Percentiles rank a stretch among this genome's conserved stretches.
These are phyloP conservation scores for Leucosporidium scottii DNA, from an alignment of 768 basidiomycete genomes.

Conservation along the genomic window DNA sequence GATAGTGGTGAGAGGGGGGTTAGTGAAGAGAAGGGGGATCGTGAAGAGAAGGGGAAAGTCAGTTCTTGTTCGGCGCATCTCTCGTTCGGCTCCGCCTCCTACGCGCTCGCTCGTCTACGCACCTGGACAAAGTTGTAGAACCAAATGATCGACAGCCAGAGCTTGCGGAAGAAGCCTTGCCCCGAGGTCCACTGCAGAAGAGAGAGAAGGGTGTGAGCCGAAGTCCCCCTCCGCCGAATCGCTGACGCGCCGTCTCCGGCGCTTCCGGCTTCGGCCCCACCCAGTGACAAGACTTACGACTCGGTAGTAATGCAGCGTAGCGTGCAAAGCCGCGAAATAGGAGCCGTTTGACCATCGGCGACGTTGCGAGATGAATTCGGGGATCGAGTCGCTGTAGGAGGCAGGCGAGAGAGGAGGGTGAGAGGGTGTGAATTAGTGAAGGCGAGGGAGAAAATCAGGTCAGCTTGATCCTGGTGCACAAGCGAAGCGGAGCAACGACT, in stretches of 20 bases:
- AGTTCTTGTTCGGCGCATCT: not conserved
- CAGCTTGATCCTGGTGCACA: too few species aligned
- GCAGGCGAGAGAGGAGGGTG: not conserved
- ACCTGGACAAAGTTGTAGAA: slow-evolving; percentile 20
- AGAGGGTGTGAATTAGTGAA: too few species aligned
- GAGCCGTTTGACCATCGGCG: slow-evolving; percentile 45
- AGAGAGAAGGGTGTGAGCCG: slow-evolving; percentile 39
- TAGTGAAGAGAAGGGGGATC: slow-evolving; percentile 21
- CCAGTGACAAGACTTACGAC: slow-evolving; percentile 13
- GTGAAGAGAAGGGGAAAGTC: not conserved
- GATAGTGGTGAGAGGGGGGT: slow-evolving; percentile 11
- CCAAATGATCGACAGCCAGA: slow-evolving; percentile 30
- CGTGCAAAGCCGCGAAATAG: slow-evolving; percentile 20
- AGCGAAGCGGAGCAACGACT: not conserved
- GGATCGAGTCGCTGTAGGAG: slow-evolving; percentile 9
- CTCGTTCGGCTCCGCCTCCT: not conserved
- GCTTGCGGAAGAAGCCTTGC: slow-evolving; percentile 39
- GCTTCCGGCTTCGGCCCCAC: too few species aligned
- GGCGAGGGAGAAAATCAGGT: too few species aligned
- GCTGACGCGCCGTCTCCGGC: too few species aligned
- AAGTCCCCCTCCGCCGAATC: slow-evolving; percentile 22
- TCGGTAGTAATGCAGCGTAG: slow-evolving; percentile 38
- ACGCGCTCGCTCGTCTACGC: not conserved
- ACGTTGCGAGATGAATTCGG: slow-evolving; percentile 41
- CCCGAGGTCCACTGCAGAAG: slow-evolving; percentile 36